Evolutionary conservation across 768 basidiomycete species (phyloP).

Genomic region (Harrya chromipes): DNA sequence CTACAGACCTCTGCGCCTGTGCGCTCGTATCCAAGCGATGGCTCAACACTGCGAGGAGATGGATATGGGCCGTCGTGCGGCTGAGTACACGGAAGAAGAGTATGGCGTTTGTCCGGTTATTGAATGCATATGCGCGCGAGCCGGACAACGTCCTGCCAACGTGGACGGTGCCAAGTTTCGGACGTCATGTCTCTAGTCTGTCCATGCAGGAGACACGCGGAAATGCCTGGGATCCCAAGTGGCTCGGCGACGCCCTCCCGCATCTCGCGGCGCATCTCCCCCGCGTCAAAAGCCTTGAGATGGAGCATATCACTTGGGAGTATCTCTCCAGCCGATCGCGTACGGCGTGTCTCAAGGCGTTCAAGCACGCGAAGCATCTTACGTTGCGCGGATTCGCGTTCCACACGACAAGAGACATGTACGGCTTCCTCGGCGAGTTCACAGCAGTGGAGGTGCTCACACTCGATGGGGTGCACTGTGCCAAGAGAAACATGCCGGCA

Average conservation of each 20-base stretch:
- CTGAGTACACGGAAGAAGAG: slow-evolving; percentile 18
- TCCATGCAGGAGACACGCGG: slow-evolving; percentile 31
- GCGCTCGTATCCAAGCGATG: slow-evolving; percentile 32
- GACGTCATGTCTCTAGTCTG: slow-evolving; percentile 45
- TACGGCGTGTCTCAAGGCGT: slow-evolving; percentile 21
- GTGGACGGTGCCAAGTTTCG: slow-evolving; percentile 49
- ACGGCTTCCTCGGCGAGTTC: slow-evolving; percentile 26
- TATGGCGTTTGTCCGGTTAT: slow-evolving; percentile 18
- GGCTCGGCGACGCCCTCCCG: slow-evolving; percentile 31
- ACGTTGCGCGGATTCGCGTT: slow-evolving; percentile 25
- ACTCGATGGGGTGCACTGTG: slow-evolving; percentile 29
- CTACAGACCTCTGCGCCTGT: slow-evolving; percentile 21
- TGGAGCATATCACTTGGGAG: slow-evolving; percentile 33
- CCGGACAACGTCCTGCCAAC: slow-evolving; percentile 25
- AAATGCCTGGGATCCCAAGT: slow-evolving; percentile 32
- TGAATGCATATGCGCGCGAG: slow-evolving; percentile 15
- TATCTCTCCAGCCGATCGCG: slow-evolving; percentile 29
- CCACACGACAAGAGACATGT: slow-evolving; percentile 27
- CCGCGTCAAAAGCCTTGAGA: slow-evolving; percentile 22
- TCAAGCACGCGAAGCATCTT: slow-evolving; percentile 21
- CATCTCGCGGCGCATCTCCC: slow-evolving; percentile 19
- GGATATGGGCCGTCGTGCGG: slow-evolving; percentile 25
- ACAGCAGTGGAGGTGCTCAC: slow-evolving; percentile 25
- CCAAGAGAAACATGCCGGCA: slow-evolving; percentile 13
- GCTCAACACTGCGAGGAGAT: slow-evolving; percentile 22